Evolutionary conservation across 1,284 basidiomycete species (phyloP).

Genomic region (Ustilago shanxiensis): DNA sequence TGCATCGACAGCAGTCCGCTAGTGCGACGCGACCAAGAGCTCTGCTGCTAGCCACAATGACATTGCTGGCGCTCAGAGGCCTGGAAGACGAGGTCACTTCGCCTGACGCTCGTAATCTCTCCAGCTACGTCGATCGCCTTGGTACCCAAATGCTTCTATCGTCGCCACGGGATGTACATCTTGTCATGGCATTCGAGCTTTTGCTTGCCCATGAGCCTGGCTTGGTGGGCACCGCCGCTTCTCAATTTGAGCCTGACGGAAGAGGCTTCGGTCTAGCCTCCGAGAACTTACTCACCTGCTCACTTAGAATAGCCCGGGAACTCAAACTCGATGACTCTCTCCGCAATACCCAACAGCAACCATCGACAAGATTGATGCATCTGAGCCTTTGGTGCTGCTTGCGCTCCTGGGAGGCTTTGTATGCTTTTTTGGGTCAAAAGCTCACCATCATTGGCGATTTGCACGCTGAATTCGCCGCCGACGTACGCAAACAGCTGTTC

Average conservation of each 20-base stretch:
- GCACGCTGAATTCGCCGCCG: background rate
- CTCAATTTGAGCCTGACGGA: conserved; percentile 17
- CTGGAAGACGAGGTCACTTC: conserved; percentile 14
- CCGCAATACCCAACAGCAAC: background rate
- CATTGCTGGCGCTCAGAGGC: conserved; percentile 13
- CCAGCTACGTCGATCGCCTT: conserved; percentile 23
- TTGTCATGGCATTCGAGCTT: conserved; percentile 38
- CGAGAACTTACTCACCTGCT: conserved; percentile 35
- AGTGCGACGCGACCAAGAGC: conserved; percentile 14
- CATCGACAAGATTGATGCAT: background rate
- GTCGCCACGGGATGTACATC: conserved; percentile 23
- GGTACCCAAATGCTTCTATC: conserved; percentile 29
- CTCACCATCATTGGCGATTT: conserved; percentile 9
- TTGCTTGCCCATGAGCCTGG: conserved; percentile 36
- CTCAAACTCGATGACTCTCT: conserved; percentile 14
- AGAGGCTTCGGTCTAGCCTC: conserved; percentile 35
- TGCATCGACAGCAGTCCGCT: conserved; percentile 13
- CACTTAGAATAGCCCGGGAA: conserved; percentile 26
- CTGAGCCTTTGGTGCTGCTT: conserved; percentile 34
- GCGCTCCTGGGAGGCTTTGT: conserved; percentile 18
- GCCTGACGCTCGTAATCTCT: conserved; percentile 18
- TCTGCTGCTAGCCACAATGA: conserved; percentile 30
- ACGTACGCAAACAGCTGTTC: background rate
- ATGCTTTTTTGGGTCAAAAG: conserved; percentile 14
- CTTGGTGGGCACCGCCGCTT: conserved; percentile 28